These are phyloP conservation scores for Malus sieversii DNA, from an alignment of 306 rosid genomes.

Conservation along the genomic window DNA sequence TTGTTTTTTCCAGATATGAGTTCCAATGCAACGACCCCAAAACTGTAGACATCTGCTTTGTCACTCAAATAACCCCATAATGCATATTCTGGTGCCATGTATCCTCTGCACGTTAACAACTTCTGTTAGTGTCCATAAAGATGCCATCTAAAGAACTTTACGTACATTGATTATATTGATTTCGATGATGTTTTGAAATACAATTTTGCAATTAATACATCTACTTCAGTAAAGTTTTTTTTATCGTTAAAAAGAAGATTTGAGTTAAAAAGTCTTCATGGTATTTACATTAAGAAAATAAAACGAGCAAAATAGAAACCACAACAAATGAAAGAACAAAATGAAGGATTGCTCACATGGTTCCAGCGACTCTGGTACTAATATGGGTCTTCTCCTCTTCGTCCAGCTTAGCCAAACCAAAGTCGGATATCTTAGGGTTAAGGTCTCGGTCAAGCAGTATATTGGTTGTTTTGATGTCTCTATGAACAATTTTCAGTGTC, in stretches of 20 bases:
- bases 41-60: slow-evolving; percentile 63
- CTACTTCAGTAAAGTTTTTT: too few relatives aligned
- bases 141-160: too few relatives aligned
- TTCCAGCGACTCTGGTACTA: slow-evolving; percentile 30
- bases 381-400: slow-evolving; percentile 54
- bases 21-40: slow-evolving; percentile 54
- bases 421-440: slow-evolving; percentile 62
- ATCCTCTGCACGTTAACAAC: slow-evolving; percentile 37
- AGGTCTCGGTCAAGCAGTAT: slow-evolving; percentile 45
- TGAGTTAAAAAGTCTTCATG: too few relatives aligned
- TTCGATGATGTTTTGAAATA: too few relatives aligned
- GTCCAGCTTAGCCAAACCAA: slow-evolving; percentile 62
- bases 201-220: too few relatives aligned
- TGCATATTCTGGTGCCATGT: slow-evolving; percentile 74
- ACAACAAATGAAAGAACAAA: not conserved
- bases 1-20: slow-evolving; percentile 39
- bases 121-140: too few relatives aligned
- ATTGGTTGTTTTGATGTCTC: slow-evolving; percentile 54
- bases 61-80: slow-evolving; percentile 46
- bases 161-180: too few relatives aligned
- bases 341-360: not conserved
- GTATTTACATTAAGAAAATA: not conserved
- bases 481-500: slow-evolving; percentile 49
- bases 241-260: too few relatives aligned
- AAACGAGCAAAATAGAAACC: not conserved